Conservation (phyloP, 2,329 filamentous ascomycete genomes). For the Pseudogymnoascus sp. region DNA sequence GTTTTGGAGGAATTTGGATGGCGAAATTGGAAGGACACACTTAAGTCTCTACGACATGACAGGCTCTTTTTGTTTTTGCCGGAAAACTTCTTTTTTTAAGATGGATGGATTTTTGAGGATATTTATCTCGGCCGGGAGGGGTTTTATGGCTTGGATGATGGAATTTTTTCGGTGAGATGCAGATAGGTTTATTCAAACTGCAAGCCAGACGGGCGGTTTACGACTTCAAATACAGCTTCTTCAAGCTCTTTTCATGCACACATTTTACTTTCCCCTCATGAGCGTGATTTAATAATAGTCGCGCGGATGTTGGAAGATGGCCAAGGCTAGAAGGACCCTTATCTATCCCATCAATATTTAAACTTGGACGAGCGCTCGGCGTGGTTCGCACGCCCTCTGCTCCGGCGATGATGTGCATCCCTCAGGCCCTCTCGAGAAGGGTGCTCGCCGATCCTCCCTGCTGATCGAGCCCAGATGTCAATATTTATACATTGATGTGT, state of each 20-base stretch:
- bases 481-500: neutral
- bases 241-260: neutral
- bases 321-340: neutral
- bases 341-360: neutral
- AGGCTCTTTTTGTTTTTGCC: neutral
- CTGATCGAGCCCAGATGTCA: neutral
- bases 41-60: slow-evolving; percentile 1
- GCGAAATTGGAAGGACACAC: slow-evolving; percentile 1
- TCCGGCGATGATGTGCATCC: neutral
- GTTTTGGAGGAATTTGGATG: slow-evolving; percentile 3
- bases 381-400: neutral
- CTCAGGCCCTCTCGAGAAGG: neutral
- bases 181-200: neutral
- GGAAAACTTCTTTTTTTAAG: neutral
- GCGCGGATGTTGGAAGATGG: neutral
- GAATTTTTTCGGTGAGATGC: neutral
- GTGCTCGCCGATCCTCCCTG: neutral
- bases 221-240: slow-evolving; percentile 4
- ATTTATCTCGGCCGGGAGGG: neutral
- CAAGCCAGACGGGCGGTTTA: neutral
- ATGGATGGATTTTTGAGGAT: neutral
- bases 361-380: neutral
- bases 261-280: neutral
- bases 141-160: neutral
- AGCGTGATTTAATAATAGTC: neutral